Base-by-base conservation (phyloP, 345 rosid species). In the Carallia brachiata region DNA sequence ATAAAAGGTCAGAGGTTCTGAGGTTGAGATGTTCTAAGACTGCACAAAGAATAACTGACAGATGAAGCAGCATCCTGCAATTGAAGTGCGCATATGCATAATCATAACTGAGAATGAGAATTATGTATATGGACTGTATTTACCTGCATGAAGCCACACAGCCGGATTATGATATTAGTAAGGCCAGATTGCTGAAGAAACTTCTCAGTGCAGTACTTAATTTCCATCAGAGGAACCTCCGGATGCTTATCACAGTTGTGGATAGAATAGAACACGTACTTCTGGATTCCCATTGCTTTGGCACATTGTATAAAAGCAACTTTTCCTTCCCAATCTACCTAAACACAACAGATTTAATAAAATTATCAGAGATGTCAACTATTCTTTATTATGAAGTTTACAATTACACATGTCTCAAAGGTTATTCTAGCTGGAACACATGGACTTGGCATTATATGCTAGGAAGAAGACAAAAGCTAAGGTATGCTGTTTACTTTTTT, bases 251-350 rank as follows among this genome's bases (percentile, higher is more conserved):
- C 99, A 70, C 99, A 95, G 64, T 95, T 95, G 75, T 95, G 99
- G 72, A 94, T 91, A 34, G 99, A 95, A 72, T 82, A 95, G 73
- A 95, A 91, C 27, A 95, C 79, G 19, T 81, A 90, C 70, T 95
- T 91, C 86, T 91, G 99, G 77, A 95, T 90, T 75, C 92, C 97
- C 97, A 95, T 95, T 69, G 96, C 96, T 79, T 94, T 91, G 76
- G 97, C 98, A 75, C 93, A 91, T 78, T 94, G 98, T 82, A 94
- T 87, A 31, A 91, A 87, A 67, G 93, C 99, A 78, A 95, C 97
- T 86, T 91, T 95, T 63, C 99, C 97, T 90, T 90, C 97, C 99
- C 99, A 95, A 70, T 95, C 99, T 90, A 94, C 99, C 97, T 90
- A 90, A 85, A 91, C 73, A 81, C 77, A 81, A 85, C 66, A 72